These are phyloP conservation scores for Amanita exitialis DNA, from an alignment of 768 basidiomycete species.

Conservation along the genomic window DNA sequence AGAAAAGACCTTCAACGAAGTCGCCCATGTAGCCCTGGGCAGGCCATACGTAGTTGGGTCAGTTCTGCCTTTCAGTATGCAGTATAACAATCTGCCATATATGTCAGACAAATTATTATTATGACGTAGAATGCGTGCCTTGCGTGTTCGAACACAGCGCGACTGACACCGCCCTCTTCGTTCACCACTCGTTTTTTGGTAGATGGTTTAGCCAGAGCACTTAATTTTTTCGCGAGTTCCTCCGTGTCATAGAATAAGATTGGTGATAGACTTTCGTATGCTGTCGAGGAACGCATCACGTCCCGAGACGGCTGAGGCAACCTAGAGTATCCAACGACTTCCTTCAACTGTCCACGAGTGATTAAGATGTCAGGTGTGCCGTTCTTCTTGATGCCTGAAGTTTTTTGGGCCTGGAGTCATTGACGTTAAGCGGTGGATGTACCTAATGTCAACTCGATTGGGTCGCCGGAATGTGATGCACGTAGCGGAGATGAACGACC, in stretches of 20 bases:
- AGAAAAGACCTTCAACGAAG: slow-evolving; percentile 13
- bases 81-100: slow-evolving; percentile 14
- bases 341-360: slow-evolving; percentile 19
- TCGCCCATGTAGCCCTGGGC: slow-evolving; percentile 13
- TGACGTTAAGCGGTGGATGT: neutral
- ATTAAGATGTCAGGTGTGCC: slow-evolving; percentile 39
- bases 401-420: too few relatives aligned
- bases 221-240: slow-evolving; percentile 28
- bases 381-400: slow-evolving; percentile 28
- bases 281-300: slow-evolving; percentile 9
- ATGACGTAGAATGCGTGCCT: slow-evolving; percentile 18
- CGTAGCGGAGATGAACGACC: slow-evolving; percentile 20
- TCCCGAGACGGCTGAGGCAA: neutral
- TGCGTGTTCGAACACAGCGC: slow-evolving; percentile 39
- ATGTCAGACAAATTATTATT: neutral
- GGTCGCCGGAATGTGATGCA: slow-evolving; percentile 7
- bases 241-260: slow-evolving; percentile 25
- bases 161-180: slow-evolving; percentile 14
- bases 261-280: slow-evolving; percentile 38
- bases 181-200: slow-evolving; percentile 30
- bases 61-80: slow-evolving; percentile 12
- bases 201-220: slow-evolving; percentile 25
- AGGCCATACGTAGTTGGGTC: slow-evolving; percentile 14
- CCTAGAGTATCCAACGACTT: slow-evolving; percentile 8
- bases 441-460: slow-evolving; percentile 38